phyloP scores from a whole-genome alignment of 2,329 filamentous ascomycete genomes.

The Bertia moriformis region DNA sequence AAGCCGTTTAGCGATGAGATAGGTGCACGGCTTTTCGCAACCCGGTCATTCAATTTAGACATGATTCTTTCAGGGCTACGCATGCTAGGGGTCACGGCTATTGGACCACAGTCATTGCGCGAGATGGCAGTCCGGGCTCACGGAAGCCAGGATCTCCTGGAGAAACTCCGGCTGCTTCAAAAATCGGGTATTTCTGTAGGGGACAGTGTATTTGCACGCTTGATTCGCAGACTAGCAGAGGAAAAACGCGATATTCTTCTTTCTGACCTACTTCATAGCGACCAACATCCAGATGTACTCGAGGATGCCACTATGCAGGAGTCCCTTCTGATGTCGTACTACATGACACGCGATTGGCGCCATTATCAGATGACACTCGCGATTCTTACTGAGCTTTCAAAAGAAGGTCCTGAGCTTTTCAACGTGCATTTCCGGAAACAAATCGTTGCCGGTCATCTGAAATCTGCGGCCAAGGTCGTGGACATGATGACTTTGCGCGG shows the following conservation, averaged over 20 bases:
- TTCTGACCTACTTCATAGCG: background rate
- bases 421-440: background rate
- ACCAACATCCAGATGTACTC: background rate
- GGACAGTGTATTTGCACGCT: background rate
- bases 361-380: background rate
- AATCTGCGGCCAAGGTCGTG: background rate
- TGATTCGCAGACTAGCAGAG: background rate
- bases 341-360: background rate
- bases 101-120: background rate
- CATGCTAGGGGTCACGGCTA: background rate
- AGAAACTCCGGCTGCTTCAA: background rate
- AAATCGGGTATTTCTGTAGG: background rate
- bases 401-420: background rate
- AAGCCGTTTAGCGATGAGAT: background rate
- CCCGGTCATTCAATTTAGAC: background rate
- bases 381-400: background rate
- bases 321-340: background rate
- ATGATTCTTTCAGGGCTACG: background rate
- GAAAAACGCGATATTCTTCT: conserved; percentile 1
- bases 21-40: background rate
- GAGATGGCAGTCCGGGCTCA: background rate
- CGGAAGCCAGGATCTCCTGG: background rate
- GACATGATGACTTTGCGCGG: background rate
- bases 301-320: background rate
- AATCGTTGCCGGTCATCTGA: background rate